Percentiles rank a stretch among this genome's conserved stretches.
Conservation (phyloP, 352 stramenopile genomes). For the Globisporangium iwayamae region DNA sequence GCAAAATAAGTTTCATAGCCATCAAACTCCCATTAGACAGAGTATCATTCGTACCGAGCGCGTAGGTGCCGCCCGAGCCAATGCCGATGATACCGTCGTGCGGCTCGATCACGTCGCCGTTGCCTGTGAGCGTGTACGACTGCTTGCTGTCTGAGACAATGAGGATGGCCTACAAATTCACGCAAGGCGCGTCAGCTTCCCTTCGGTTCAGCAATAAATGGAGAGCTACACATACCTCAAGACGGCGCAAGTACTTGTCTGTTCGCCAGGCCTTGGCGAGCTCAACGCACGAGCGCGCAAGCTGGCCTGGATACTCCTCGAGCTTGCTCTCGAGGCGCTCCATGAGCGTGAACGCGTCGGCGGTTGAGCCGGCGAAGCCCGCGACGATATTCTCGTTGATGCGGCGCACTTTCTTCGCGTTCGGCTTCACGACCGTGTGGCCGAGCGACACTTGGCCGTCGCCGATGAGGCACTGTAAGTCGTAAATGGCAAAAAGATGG, state of each 20-base stretch:
- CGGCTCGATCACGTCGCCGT: constrained; percentile 97
- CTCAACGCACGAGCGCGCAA: constrained; percentile 96
- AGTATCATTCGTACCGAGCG: constrained; percentile 69
- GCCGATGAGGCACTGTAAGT: constrained; percentile 90
- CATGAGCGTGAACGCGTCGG: constrained; percentile 98
- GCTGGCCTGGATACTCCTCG: constrained; percentile 97
- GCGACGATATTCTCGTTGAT: constrained; percentile 95
- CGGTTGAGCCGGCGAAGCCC: constrained; percentile 96
- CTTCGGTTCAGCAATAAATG: neutral
- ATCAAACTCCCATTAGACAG: no score
- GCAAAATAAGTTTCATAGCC: neutral
- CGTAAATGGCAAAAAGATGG: neutral
- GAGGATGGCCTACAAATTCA: constrained; percentile 49
- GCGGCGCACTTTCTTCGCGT: constrained; percentile 96
- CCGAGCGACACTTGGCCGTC: constrained; percentile 98
- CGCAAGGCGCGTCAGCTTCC: neutral
- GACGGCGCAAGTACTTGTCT: constrained; percentile 96
- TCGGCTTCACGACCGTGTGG: constrained; percentile 95
- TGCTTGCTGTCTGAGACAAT: constrained; percentile 96
- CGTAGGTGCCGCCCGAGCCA: constrained; percentile 91
- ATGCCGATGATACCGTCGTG: constrained; percentile 96
- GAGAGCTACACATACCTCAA: constrained; percentile 71
- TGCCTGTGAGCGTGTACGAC: constrained; percentile 97
- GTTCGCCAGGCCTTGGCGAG: constrained; percentile 99
- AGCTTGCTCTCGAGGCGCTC: constrained; percentile 98